Evolutionary conservation across 176 grass and related monocot species (phyloP).

Genomic region (Aegilops bicornis): DNA sequence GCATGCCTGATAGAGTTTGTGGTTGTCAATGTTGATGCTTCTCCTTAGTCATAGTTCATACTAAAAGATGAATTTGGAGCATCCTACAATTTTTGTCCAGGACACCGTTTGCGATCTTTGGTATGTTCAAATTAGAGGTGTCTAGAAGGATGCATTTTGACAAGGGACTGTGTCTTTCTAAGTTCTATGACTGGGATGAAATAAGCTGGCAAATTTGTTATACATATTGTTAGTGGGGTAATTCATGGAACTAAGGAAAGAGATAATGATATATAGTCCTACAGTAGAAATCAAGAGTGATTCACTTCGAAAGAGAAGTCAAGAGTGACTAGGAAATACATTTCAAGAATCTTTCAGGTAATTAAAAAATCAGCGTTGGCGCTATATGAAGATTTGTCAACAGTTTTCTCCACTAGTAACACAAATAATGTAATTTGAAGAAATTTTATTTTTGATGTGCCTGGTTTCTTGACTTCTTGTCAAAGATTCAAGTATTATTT

Average conservation of each 20-base stretch:
- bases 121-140: neutral
- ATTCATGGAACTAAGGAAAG: neutral
- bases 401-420: neutral
- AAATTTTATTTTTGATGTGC: neutral
- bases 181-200: too few relatives aligned
- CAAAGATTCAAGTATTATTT: neutral
- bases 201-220: too few relatives aligned
- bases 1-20: neutral
- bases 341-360: neutral
- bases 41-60: neutral
- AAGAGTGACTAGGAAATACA: neutral
- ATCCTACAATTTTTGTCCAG: neutral
- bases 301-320: neutral
- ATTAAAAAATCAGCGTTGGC: neutral
- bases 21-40: constrained; percentile 20
- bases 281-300: neutral
- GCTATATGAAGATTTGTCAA: neutral
- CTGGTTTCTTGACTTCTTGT: neutral
- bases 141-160: neutral
- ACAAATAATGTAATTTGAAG: neutral
- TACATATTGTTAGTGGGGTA: neutral
- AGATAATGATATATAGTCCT: neutral
- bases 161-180: too few relatives aligned
- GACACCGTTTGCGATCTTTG: neutral
- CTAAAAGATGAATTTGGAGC: neutral